Conservation (phyloP, 2,329 filamentous ascomycete genomes). For the Beauveria asiatica region DNA sequence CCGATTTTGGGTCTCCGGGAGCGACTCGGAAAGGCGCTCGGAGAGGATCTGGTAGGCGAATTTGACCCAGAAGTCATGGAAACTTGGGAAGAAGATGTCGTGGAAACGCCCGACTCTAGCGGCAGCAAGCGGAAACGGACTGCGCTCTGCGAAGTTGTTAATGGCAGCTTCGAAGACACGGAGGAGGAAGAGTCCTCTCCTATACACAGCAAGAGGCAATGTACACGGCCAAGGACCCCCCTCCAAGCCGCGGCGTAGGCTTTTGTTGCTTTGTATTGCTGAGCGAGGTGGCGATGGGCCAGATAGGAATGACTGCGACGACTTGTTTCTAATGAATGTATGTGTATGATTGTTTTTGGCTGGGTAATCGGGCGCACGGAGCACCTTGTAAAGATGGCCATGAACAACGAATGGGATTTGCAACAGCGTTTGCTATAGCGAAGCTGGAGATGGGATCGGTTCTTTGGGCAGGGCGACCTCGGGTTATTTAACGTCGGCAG, state of each 20-base stretch:
- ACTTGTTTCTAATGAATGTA: not conserved
- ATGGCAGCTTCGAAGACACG: slow-evolving; percentile 32
- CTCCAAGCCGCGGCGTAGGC: slow-evolving; percentile 2
- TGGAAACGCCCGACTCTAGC: slow-evolving; percentile 23
- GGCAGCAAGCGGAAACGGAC: slow-evolving; percentile 28
- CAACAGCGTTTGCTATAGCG: not conserved
- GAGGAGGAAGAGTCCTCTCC: slow-evolving; percentile 22
- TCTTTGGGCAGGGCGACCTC: not conserved
- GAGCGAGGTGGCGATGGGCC: too few species aligned
- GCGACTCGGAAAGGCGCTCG: slow-evolving; percentile 44
- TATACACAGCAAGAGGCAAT: slow-evolving; percentile 23
- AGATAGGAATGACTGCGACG: too few species aligned
- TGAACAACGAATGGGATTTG: not conserved
- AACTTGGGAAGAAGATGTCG: slow-evolving; percentile 33
- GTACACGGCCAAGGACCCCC: slow-evolving; percentile 20
- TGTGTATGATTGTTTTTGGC: not conserved
- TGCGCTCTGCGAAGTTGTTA: slow-evolving; percentile 29
- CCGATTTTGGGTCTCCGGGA: slow-evolving; percentile 47
- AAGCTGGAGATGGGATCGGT: not conserved
- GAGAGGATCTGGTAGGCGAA: slow-evolving; percentile 39
- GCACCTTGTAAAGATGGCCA: not conserved
- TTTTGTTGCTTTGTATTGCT: not conserved
- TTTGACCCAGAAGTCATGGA: slow-evolving; percentile 34
- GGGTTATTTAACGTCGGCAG: not conserved
- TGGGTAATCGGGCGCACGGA: not conserved